Evolutionary conservation across 192 early-diverging fungal species (phyloP), one percentile per base, ranked within the genome.

Genomic region (Mortierella antarctica): DNA sequence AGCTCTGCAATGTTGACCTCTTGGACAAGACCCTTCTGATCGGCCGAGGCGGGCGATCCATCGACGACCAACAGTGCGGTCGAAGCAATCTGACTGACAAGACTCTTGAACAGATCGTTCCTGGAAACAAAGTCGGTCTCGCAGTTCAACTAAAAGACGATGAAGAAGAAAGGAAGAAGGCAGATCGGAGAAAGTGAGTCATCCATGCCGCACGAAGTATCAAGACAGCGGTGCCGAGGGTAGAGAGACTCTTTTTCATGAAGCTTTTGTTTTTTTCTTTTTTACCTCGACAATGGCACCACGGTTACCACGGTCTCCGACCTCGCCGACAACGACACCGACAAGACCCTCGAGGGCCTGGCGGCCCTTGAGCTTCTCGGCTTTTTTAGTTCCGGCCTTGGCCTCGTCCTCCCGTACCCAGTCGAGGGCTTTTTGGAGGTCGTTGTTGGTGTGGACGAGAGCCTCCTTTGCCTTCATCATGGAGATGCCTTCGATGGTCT

Each of bases 41-140:
- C 63, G 0, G 73, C 50, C 12, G 73, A 21, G 12, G 65, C 17
- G 11, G 62, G 11, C 17, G 61, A 17, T 49, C 71, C 74, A 15
- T 75, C 61, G 13, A 86, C 76, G 9, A 88, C 71, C 42, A 87
- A 67, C 11, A 89, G 66, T 15, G 89, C 86, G 4, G 90, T 90
- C 0, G 88, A 77, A 5, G 86, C 89, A 62, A 92, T 85, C 60
- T 84, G 87, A 17, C 82, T 77, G 17, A 91, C 94, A 49, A 96
- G 86, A 42, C 90, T 83, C 44, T 91, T 88, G 87, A 98, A 98
- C 56, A 91, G 77, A 39, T 79, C 82, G 72, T 93, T 94, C 64
- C 94, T 89, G 8, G 95, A 94, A 7, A 99, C 97, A 89, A 99
- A 99, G 79, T 99, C 97, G 0, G 97, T 97, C 82, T 99, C 97